Conservation (phyloP, 345 rosid genomes). For the Hibiscus mutabilis region DNA sequence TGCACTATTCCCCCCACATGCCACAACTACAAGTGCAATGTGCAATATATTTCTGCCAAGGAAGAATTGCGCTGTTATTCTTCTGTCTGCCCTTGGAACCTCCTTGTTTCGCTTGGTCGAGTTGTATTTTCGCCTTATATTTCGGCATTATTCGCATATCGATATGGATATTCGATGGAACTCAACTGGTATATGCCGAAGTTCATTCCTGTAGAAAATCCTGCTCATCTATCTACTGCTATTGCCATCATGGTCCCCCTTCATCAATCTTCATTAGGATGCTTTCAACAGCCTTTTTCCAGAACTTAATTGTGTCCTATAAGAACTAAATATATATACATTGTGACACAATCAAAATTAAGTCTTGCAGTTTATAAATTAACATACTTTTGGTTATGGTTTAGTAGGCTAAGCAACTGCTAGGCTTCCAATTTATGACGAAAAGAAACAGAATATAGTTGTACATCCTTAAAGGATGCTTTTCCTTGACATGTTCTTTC, state of each 20-base stretch:
- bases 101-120: not conserved
- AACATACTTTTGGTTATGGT: not conserved
- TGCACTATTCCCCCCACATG: not conserved
- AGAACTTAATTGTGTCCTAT: not conserved
- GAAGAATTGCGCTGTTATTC: constrained; percentile 38
- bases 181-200: constrained; percentile 19
- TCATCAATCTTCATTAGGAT: constrained; percentile 11
- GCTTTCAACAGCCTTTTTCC: constrained; percentile 11
- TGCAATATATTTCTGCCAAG: constrained; percentile 29
- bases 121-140: constrained; percentile 9
- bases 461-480: not conserved
- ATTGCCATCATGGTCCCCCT: constrained; percentile 32
- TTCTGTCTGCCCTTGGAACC: constrained; percentile 15
- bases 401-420: not conserved
- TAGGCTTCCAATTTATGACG: not conserved
- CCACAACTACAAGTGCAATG: not conserved
- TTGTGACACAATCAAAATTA: too few relatives aligned
- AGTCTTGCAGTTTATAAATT: not conserved
- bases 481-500: not conserved
- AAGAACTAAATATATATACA: not conserved
- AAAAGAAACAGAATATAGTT: not conserved
- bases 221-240: constrained; percentile 7
- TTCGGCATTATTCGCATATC: constrained; percentile 26
- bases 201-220: constrained; percentile 27
- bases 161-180: constrained; percentile 25